Conservation (phyloP, 257 asterid genomes). For the Scutellaria barbata region DNA sequence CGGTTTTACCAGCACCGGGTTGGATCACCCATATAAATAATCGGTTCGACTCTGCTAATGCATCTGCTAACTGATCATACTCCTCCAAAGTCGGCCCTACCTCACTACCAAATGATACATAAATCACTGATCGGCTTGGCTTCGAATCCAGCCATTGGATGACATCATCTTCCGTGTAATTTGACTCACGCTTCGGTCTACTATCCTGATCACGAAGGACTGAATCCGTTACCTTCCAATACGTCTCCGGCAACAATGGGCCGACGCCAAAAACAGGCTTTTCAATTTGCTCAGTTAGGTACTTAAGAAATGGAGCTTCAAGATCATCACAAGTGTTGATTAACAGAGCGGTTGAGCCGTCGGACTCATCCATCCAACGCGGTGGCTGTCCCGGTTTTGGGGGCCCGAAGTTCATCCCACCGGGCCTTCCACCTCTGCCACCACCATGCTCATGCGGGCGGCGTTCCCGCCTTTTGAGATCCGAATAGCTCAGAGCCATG, state of each 20-base stretch:
- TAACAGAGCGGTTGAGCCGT: slow-evolving; percentile 51
- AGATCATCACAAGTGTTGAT: slow-evolving; percentile 67
- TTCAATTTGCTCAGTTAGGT: slow-evolving; percentile 38
- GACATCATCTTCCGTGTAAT: slow-evolving; percentile 65
- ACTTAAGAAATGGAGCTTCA: slow-evolving; percentile 57
- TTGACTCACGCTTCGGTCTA: slow-evolving; percentile 53
- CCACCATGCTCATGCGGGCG: slow-evolving; percentile 1
- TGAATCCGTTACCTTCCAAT: slow-evolving; percentile 55
- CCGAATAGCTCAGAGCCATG: slow-evolving; percentile 52
- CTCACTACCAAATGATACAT: slow-evolving; percentile 78
- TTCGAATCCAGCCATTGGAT: slow-evolving; percentile 67
- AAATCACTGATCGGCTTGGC: slow-evolving; percentile 56
- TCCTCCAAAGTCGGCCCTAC: slow-evolving; percentile 69
- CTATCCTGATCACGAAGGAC: slow-evolving; percentile 48
- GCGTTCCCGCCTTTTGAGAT: slow-evolving; percentile 41
- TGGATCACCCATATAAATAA: slow-evolving; percentile 79
- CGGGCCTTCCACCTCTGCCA: slow-evolving; percentile 29
- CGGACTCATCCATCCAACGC: slow-evolving; percentile 60
- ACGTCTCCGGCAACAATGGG: slow-evolving; percentile 64
- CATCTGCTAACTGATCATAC: slow-evolving; percentile 51
- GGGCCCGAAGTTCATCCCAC: slow-evolving; percentile 46
- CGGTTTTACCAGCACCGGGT: slow-evolving; percentile 54
- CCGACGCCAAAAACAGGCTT: slow-evolving; percentile 66
- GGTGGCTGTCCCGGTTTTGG: slow-evolving; percentile 50
- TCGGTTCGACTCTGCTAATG: slow-evolving; percentile 49